Conservation (phyloP, 1,139 yeast genomes). For the Saccharomyces hybrid region DNA sequence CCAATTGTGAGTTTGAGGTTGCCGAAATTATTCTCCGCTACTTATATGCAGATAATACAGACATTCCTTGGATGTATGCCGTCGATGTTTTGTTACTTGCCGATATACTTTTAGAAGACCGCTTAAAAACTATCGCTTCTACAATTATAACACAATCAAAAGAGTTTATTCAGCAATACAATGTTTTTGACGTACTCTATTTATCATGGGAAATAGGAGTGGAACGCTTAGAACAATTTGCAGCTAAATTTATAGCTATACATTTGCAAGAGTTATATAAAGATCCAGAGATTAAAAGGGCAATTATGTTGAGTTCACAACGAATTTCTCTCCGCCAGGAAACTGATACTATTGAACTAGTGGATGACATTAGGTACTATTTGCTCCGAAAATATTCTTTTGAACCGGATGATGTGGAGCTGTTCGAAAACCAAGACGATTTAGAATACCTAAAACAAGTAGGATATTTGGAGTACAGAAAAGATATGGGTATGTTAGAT, state of each 20-base stretch:
- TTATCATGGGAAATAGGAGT: slow-evolving; percentile 63
- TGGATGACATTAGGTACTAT: slow-evolving; percentile 70
- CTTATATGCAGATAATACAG: slow-evolving; percentile 54
- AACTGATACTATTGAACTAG: slow-evolving; percentile 69
- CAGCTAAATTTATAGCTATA: slow-evolving; percentile 51
- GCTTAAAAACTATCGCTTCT: slow-evolving; percentile 60
- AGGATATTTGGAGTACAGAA: slow-evolving; percentile 17
- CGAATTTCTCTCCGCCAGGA: slow-evolving; percentile 57
- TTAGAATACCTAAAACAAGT: slow-evolving; percentile 8
- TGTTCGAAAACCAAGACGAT: slow-evolving; percentile 13
- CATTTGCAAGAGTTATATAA: slow-evolving; percentile 37
- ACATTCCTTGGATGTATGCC: slow-evolving; percentile 43
- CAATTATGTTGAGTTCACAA: slow-evolving; percentile 44
- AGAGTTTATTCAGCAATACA: slow-evolving; percentile 25
- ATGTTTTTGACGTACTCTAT: slow-evolving; percentile 49
- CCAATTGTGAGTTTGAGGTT: slow-evolving; percentile 35
- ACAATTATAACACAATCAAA: slow-evolving; percentile 43
- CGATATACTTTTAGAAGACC: slow-evolving; percentile 53
- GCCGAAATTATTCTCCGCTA: slow-evolving; percentile 50
- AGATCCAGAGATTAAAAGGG: slow-evolving; percentile 34
- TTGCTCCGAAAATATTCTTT: slow-evolving; percentile 34
- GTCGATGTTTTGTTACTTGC: slow-evolving; percentile 53
- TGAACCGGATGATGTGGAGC: slow-evolving; percentile 29
- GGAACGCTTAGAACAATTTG: slow-evolving; percentile 56
- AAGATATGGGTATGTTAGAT: slow-evolving; percentile 16